Evolutionary conservation across 2,329 filamentous ascomycete species (phyloP).

Genomic region (Fusarium chuoi): DNA sequence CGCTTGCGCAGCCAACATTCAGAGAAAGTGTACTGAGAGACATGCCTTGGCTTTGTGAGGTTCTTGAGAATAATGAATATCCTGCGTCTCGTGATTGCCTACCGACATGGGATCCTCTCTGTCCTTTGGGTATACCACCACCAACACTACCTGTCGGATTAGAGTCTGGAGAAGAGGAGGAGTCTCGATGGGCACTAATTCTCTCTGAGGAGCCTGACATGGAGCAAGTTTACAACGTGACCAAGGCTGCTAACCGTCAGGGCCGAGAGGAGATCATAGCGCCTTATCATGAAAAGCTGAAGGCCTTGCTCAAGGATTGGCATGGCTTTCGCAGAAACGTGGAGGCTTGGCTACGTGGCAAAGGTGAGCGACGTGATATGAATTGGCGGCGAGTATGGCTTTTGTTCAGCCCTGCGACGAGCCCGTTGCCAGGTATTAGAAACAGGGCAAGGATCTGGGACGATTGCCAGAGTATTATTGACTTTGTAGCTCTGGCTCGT

Average conservation of each 20-base stretch:
- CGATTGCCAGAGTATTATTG: background rate
- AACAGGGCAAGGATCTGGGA: slow-evolving; percentile 3
- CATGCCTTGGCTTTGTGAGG: slow-evolving; percentile 3
- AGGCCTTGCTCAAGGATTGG: rapidly evolving
- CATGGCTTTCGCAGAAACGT: background rate
- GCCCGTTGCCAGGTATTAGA: background rate
- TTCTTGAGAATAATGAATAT: background rate
- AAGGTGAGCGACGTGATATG: rapidly evolving
- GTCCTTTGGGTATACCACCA: background rate
- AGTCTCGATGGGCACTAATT: background rate
- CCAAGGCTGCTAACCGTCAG: background rate
- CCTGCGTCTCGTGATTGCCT: background rate
- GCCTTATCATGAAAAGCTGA: background rate
- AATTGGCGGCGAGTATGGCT: background rate
- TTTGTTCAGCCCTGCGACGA: background rate
- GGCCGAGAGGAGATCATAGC: background rate
- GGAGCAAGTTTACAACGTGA: rapidly evolving
- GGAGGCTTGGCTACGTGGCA: background rate
- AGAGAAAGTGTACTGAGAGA: rapidly evolving
- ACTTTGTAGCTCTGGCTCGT: background rate
- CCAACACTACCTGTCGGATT: background rate
- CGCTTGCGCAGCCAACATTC: background rate
- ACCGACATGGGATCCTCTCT: background rate
- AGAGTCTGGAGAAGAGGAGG: background rate
- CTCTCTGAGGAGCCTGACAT: background rate